A percentile compares a stretch with the other conserved stretches of the same genome.
Conservation (phyloP, 2,329 filamentous ascomycete species). For the Teratosphaeria pseudoeucalypti region DNA sequence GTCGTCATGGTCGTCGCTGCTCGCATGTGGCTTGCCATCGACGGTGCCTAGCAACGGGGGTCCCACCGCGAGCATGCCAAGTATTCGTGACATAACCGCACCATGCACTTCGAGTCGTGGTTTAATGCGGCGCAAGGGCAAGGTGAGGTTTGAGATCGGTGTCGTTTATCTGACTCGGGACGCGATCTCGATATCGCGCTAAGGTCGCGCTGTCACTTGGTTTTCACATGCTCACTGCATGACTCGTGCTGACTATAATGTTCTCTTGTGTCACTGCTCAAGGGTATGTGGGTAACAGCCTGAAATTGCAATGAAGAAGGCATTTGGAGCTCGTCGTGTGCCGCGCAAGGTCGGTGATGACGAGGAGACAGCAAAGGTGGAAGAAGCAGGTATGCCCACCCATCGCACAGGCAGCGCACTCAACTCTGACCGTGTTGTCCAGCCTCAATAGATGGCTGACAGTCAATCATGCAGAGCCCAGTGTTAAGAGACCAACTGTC, state of each 20-base stretch:
- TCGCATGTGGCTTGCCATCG: conserved; percentile 26
- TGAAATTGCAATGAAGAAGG: conserved; percentile 42
- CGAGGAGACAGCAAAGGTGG: conserved; percentile 36
- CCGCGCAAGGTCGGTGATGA: conserved; percentile 68
- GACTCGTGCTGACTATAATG: neutral
- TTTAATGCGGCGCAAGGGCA: neutral
- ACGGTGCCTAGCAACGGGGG: conserved; percentile 22
- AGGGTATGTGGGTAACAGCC: neutral
- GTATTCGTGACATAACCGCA: neutral
- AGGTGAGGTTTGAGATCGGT: neutral
- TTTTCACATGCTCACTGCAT: neutral
- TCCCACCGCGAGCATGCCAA: neutral
- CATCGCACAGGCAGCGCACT: neutral
- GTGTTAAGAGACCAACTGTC: conserved; percentile 43
- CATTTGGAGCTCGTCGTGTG: conserved; percentile 50
- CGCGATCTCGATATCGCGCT: neutral
- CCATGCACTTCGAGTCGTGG: neutral
- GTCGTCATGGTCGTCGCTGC: conserved; percentile 27
- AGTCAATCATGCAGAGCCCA: conserved; percentile 30
- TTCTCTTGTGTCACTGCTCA: neutral
- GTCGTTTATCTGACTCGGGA: neutral
- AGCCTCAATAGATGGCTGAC: conserved; percentile 29
- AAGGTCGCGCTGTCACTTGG: neutral
- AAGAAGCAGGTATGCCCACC: conserved; percentile 13
- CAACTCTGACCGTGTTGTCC: conserved; percentile 12